phyloP scores from a whole-genome alignment of 371 early-diverging fungal species.

The Encephalitozoon romaleae region DNA sequence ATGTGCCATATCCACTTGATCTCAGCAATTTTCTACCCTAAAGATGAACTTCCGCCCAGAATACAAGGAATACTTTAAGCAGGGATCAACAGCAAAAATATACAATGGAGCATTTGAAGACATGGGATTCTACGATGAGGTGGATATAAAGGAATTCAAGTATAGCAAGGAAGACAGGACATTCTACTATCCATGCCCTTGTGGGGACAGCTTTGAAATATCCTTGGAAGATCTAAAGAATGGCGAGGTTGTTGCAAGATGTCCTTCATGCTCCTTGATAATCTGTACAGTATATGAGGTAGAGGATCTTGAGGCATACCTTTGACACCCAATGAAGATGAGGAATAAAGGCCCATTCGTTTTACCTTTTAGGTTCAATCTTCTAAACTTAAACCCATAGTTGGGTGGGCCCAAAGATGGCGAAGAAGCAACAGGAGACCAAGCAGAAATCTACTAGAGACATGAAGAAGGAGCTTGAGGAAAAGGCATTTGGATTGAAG shows the following conservation, averaged over 20 bases:
- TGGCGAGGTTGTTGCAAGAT: conserved; percentile 82
- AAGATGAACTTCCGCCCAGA: background rate
- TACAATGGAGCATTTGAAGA: background rate
- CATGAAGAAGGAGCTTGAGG: conserved; percentile 75
- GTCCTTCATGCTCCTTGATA: conserved; percentile 86
- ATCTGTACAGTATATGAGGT: conserved; percentile 64
- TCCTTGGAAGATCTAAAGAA: conserved; percentile 70
- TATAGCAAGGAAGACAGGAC: conserved; percentile 72
- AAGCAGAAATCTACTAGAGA: conserved; percentile 63
- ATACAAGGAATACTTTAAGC: background rate
- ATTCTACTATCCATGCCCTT: conserved; percentile 96
- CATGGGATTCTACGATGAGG: conserved; percentile 60
- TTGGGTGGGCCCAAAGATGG: background rate
- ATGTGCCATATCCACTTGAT: background rate
- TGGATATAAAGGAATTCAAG: conserved; percentile 89
- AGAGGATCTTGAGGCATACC: conserved; percentile 9
- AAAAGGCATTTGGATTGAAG: conserved; percentile 92
- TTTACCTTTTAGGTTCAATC: background rate
- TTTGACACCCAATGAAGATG: background rate
- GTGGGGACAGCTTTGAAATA: conserved; percentile 94
- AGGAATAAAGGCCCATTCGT: too few species aligned
- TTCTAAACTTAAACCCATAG: background rate
- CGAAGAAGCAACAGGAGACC: conserved; percentile 15
- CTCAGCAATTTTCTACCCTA: background rate
- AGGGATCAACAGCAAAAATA: background rate